Percentiles rank a stretch among this genome's conserved stretches.
Conservation (phyloP, 2,329 filamentous ascomycete genomes). For the Pestalotiopsis sp. region DNA sequence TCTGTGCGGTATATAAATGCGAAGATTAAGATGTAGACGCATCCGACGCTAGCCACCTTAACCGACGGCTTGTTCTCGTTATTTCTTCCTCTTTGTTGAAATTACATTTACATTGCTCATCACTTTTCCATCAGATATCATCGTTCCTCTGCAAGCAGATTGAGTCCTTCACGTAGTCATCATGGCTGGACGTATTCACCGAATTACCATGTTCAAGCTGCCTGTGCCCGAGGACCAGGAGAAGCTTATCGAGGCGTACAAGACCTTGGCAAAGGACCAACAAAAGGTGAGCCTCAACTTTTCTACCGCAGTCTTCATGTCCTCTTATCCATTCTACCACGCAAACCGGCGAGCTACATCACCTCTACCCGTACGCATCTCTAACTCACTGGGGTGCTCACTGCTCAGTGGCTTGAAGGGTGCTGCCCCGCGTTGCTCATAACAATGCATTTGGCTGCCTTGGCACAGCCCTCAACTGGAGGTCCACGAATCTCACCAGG, state of each 20-base stretch:
- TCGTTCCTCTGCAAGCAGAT: not conserved
- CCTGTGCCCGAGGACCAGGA: conserved; percentile 43
- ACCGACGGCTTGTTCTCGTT: not conserved
- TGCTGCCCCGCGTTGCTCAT: no score
- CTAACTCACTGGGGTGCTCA: no score
- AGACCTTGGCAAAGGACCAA: conserved; percentile 38
- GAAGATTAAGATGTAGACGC: not conserved
- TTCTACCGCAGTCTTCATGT: not conserved
- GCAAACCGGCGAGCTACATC: no score
- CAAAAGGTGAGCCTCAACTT: conserved; percentile 36
- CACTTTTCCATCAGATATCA: not conserved
- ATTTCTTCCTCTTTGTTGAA: not conserved
- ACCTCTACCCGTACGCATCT: no score
- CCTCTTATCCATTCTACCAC: no score
- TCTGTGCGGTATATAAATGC: not conserved
- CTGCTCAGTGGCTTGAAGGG: no score
- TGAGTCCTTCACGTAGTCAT: not conserved
- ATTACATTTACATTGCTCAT: not conserved
- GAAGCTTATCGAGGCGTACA: conserved; percentile 45
- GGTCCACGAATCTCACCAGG: not conserved
- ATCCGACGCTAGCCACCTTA: not conserved
- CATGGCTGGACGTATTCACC: conserved; percentile 46
- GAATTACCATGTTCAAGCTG: conserved; percentile 56
- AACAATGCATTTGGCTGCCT: not conserved
- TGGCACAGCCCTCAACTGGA: not conserved